Conservation (phyloP, 345 rosid genomes). For the Gossypium herbaceum region DNA sequence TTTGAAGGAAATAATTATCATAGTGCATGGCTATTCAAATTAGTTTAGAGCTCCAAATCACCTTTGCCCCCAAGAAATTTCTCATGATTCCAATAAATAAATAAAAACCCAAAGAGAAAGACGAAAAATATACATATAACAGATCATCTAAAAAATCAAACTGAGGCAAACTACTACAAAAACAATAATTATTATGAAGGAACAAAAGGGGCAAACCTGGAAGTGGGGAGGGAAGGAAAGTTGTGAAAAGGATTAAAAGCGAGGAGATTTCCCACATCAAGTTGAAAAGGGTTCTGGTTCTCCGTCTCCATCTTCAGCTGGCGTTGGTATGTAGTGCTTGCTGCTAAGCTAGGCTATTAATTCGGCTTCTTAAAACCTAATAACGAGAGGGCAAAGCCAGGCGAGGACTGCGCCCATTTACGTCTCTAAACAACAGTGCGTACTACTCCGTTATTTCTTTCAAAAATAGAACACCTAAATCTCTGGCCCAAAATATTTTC, state of each 20-base stretch:
- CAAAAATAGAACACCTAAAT: too few relatives aligned
- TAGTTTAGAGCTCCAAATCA: too few relatives aligned
- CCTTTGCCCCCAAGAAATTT: not conserved
- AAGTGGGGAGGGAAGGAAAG: constrained; percentile 18
- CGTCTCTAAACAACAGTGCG: not conserved
- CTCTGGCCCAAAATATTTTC: not conserved
- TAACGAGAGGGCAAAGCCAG: not conserved
- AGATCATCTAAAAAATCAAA: not conserved
- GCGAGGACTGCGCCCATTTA: not conserved
- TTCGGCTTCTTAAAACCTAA: not conserved
- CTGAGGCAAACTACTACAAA: not conserved
- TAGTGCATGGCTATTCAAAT: too few relatives aligned
- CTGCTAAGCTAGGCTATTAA: not conserved
- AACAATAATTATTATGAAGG: not conserved
- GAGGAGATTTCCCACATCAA: constrained; percentile 74
- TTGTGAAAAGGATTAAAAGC: constrained; percentile 52
- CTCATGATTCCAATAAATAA: not conserved
- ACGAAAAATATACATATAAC: too few relatives aligned
- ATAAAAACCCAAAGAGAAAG: not conserved
- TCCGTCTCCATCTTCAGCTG: constrained; percentile 28
- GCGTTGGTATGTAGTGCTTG: not conserved
- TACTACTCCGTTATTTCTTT: not conserved
- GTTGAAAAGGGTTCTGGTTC: constrained; percentile 25
- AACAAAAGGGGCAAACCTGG: not conserved
- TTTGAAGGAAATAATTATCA: too few relatives aligned